Evolutionary conservation across 2,329 filamentous ascomycete genomes (phyloP).

Genomic region (Cadophora malorum): DNA sequence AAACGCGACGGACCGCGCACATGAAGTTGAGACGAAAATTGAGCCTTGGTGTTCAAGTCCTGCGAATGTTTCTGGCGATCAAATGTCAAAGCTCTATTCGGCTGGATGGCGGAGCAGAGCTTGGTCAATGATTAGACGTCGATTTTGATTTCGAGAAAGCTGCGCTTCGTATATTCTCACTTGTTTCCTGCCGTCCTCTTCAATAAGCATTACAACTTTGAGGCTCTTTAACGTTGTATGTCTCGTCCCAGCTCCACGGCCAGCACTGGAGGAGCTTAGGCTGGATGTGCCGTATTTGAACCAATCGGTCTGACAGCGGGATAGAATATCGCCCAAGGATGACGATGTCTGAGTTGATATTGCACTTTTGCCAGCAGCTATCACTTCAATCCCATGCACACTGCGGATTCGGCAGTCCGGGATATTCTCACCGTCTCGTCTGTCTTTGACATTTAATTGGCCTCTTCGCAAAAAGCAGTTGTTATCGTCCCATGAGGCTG

Average conservation of each 20-base stretch:
- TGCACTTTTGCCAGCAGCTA: not conserved
- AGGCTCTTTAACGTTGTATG: not conserved
- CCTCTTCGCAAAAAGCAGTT: not conserved
- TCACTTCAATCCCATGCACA: not conserved
- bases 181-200: not conserved
- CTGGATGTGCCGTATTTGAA: not conserved
- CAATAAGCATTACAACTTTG: not conserved
- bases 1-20: slow-evolving; percentile 4
- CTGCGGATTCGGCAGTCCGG: not conserved
- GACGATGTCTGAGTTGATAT: slow-evolving; percentile 2
- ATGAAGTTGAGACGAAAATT: not conserved
- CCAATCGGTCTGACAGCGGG: not conserved
- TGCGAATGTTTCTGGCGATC: not conserved
- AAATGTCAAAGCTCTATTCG: not conserved
- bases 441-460: not conserved
- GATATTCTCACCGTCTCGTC: not conserved
- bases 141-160: not conserved
- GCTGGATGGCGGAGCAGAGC: not conserved
- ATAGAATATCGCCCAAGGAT: not conserved
- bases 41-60: not conserved
- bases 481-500: slow-evolving; percentile 18
- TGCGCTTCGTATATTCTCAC: too few species aligned
- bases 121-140: not conserved
- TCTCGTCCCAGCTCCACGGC: too few species aligned
- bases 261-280: not conserved